Percentiles rank a stretch among this genome's conserved stretches.
Evolutionary conservation across 2,329 filamentous ascomycete genomes (phyloP).

Genomic region (Colletotrichum sp.): DNA sequence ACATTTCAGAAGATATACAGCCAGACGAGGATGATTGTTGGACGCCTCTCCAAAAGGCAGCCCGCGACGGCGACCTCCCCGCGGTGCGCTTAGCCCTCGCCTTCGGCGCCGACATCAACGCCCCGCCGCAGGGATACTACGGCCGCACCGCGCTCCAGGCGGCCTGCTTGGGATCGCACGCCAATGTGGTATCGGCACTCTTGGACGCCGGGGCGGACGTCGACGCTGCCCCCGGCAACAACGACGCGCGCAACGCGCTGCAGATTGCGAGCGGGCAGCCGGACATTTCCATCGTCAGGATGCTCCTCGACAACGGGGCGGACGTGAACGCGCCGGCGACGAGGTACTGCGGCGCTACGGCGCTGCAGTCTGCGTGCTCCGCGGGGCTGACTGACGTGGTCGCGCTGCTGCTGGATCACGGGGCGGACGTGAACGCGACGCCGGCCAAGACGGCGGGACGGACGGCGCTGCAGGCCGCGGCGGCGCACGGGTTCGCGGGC

Average conservation of each 20-base stretch:
- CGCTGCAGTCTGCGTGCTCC: conserved; percentile 39
- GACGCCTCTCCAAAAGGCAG: conserved; percentile 38
- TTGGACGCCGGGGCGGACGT: conserved; percentile 35
- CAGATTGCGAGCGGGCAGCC: conserved; percentile 38
- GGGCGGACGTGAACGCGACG: conserved; percentile 36
- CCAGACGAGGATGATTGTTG: conserved; percentile 32
- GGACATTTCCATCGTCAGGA: conserved; percentile 24
- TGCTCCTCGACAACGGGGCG: conserved; percentile 31
- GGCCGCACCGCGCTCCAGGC: conserved; percentile 42
- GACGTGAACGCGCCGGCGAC: conserved; percentile 30
- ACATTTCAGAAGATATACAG: background rate
- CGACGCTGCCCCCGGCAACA: conserved; percentile 36
- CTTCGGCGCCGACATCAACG: conserved; percentile 33
- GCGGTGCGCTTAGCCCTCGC: conserved; percentile 28
- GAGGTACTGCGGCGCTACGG: conserved; percentile 40
- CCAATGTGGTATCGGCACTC: conserved; percentile 29
- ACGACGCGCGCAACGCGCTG: conserved; percentile 41
- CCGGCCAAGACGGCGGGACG: conserved; percentile 20
- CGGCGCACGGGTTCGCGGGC: background rate
- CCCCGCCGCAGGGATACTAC: conserved; percentile 34
- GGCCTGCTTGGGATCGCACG: conserved; percentile 32
- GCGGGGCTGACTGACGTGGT: conserved; percentile 29
- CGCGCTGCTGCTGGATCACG: conserved; percentile 29
- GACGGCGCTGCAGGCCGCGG: conserved; percentile 28
- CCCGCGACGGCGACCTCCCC: conserved; percentile 32